A percentile compares a stretch with the other conserved stretches of the same genome.
Evolutionary conservation across 768 basidiomycete species (phyloP).

Genomic region (Naganishia vishniacii): DNA sequence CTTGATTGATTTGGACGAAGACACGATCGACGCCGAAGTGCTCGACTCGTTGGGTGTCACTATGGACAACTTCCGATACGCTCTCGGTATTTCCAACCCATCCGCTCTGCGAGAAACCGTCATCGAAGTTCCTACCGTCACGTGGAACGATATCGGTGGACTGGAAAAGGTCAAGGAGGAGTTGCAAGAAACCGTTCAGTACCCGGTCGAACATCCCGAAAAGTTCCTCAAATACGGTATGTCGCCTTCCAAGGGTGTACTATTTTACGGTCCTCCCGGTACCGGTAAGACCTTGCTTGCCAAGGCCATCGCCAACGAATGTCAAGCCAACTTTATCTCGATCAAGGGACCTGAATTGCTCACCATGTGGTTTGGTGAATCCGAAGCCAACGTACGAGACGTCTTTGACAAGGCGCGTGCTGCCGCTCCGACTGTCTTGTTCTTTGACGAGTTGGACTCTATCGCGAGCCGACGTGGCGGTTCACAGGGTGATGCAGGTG

Average conservation of each 20-base stretch:
- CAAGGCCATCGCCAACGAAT: slow-evolving; percentile 98
- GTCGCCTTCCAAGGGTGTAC: slow-evolving; percentile 97
- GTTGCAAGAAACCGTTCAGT: slow-evolving; percentile 98
- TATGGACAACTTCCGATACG: slow-evolving; percentile 99
- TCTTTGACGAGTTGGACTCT: slow-evolving; percentile 99
- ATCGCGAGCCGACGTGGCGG: slow-evolving; percentile 93
- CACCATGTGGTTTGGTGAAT: slow-evolving; percentile 98
- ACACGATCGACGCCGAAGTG: slow-evolving; percentile 98
- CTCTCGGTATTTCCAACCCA: slow-evolving; percentile 92
- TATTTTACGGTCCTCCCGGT: slow-evolving; percentile 99
- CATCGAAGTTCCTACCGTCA: slow-evolving; percentile 96
- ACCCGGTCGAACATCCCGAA: slow-evolving; percentile 99
- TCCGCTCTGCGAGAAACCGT: slow-evolving; percentile 98
- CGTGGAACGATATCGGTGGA: slow-evolving; percentile 99
- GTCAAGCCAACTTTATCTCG: slow-evolving; percentile 98
- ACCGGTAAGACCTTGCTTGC: slow-evolving; percentile 99
- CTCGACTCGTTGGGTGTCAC: slow-evolving; percentile 98
- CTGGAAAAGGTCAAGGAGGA: slow-evolving; percentile 99
- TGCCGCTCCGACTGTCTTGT: slow-evolving; percentile 99
- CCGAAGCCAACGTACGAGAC: slow-evolving; percentile 97
- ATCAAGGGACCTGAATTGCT: slow-evolving; percentile 95
- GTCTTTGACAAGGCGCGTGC: slow-evolving; percentile 99
- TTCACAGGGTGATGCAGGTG: slow-evolving; percentile 80
- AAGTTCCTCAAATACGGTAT: slow-evolving; percentile 99
- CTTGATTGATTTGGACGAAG: slow-evolving; percentile 53